Base-by-base conservation (phyloP, 2,329 filamentous ascomycete genomes). In the Incumbomyces delicatus region DNA sequence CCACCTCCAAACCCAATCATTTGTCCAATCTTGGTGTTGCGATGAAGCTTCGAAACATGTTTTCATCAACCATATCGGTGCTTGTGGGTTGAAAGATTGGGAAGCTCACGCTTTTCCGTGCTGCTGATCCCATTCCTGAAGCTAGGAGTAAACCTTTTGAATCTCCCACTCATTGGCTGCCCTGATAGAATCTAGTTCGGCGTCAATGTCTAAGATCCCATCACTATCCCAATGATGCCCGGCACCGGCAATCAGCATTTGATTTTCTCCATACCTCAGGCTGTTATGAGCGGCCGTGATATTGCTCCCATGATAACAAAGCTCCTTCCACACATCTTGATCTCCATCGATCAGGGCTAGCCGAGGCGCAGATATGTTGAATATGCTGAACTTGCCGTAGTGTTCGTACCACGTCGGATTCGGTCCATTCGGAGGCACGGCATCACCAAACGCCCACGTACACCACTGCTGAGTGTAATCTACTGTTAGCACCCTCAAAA, bases 381-480 rank as follows among this genome's bases (percentile, higher is more conserved):
- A 71, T 2, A n/a, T n/a, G n/a, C n/a, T n/a, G n/a, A n/a, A n/a
- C n/a, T 66, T 69, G 3, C 73, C 73, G 51, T 73, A 76, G 34
- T 60, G 60, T 48, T 72, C 71, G 58, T 68, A 70, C 7, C 57
- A 54, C 2, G 58, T 56, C 2, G 72, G 52, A 44, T 73, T 63
- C 0, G 73, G 73, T 0, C 54, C 54, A 10, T 60, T 64, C 1
- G 63, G 33, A 0, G 72, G 70, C 17, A 75, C 67, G 27, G 55
- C 53, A 51, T 62, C 50, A 1, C 72, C 68, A 51, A 76, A 77
- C 1, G 73, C 71, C 72, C 73, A 73, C n/a, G 55, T 66, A 53
- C 74, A 76, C 72, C 73, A 76, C 57, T 75, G 69, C 52, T 75
- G 73, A 32, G 72, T 75, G 57, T 76, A 76, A 34, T 66, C 61